phyloP scores from a whole-genome alignment of 1,284 basidiomycete species.

The Sanghuangporus baumii region DNA sequence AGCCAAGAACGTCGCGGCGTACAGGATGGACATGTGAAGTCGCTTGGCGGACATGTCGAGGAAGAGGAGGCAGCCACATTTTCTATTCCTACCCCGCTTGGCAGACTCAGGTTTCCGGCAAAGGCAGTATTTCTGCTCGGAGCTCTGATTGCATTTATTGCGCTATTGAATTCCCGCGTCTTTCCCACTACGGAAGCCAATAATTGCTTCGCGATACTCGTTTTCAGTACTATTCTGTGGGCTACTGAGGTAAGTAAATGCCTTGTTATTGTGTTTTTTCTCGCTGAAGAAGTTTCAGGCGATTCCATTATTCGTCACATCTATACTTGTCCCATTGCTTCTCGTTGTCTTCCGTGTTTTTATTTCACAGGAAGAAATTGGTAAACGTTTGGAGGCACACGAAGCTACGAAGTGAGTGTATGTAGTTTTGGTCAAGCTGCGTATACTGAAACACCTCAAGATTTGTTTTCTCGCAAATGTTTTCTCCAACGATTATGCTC shows the following conservation, averaged over 20 bases:
- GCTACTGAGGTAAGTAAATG: conserved; percentile 75
- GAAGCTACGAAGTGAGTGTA: conserved; percentile 77
- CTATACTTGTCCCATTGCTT: conserved; percentile 82
- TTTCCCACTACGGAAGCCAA: conserved; percentile 76
- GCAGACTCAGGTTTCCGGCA: conserved; percentile 57
- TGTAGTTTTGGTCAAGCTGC: conserved; percentile 3
- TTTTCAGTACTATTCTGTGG: conserved; percentile 94
- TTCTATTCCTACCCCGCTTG: conserved; percentile 54
- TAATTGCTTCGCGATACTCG: conserved; percentile 86
- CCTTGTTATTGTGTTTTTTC: background rate
- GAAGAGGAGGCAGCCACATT: conserved; percentile 48
- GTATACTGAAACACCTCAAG: conserved; percentile 31
- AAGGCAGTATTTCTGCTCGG: conserved; percentile 56
- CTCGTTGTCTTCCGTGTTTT: conserved; percentile 89
- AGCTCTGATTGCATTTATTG: conserved; percentile 53
- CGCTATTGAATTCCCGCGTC: conserved; percentile 55
- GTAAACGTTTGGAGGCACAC: conserved; percentile 51
- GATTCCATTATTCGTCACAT: conserved; percentile 95
- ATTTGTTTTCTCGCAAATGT: conserved; percentile 74
- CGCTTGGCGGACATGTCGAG: conserved; percentile 46
- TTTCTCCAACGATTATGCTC: conserved; percentile 94
- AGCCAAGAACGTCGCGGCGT: conserved; percentile 76
- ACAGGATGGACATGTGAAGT: conserved; percentile 34
- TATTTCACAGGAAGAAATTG: conserved; percentile 53
- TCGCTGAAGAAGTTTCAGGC: conserved; percentile 47